Conservation (phyloP, 75 land plant species). For the Ceratopteris richardii region DNA sequence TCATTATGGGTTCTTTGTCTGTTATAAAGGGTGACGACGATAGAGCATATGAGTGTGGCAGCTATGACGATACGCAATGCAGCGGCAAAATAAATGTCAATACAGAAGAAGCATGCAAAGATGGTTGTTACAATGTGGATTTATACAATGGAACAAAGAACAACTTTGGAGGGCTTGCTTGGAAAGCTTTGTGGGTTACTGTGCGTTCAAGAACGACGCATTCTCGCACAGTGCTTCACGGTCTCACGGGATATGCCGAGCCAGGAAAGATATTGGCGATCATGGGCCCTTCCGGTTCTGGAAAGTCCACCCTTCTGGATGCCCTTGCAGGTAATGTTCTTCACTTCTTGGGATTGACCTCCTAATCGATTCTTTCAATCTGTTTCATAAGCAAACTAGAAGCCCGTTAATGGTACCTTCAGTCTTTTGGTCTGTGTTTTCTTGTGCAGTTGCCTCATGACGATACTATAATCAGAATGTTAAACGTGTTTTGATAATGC, state of each 20-base stretch:
- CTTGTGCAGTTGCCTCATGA: too few relatives aligned
- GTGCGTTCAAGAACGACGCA: conserved; percentile 40
- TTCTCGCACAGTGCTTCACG: conserved; percentile 23
- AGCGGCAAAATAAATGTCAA: too few relatives aligned
- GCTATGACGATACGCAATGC: too few relatives aligned
- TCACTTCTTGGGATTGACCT: not conserved
- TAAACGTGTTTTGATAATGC: not conserved
- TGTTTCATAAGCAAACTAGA: not conserved
- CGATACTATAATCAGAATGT: not conserved
- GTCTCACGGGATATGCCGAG: conserved; percentile 29
- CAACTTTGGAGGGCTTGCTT: conserved; percentile 56
- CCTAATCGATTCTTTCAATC: not conserved
- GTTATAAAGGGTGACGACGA: too few relatives aligned
- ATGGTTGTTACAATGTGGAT: too few relatives aligned
- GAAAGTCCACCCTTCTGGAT: conserved; percentile 32
- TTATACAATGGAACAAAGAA: too few relatives aligned
- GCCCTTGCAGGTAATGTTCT: conserved; percentile 22
- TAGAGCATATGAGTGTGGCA: too few relatives aligned
- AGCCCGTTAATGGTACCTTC: too few relatives aligned
- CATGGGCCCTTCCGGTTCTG: conserved; percentile 39
- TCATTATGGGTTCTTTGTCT: too few relatives aligned
- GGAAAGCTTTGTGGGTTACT: conserved; percentile 85
- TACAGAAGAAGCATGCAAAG: too few relatives aligned
- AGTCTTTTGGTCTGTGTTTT: too few relatives aligned
- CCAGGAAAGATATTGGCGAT: conserved; percentile 30